phyloP scores from a whole-genome alignment of 1,284 basidiomycete genomes.

The Xerocomus amazonicus region DNA sequence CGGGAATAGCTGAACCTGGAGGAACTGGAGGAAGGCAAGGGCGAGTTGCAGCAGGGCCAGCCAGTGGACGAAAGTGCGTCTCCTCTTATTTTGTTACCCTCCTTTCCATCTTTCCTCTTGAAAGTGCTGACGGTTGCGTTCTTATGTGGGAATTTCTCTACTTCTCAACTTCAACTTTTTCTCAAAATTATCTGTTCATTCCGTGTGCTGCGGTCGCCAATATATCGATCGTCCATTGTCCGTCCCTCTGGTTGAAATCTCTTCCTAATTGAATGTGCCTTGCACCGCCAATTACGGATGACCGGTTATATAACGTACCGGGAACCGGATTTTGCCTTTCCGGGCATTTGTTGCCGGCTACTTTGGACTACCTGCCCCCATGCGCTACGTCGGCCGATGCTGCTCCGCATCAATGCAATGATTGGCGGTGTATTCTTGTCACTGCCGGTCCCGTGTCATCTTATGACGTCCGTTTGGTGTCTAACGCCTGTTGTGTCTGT shows the following conservation, averaged over 20 bases:
- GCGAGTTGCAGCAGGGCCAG: slow-evolving; percentile 9
- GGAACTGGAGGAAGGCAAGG: slow-evolving; percentile 12
- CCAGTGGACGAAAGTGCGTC: slow-evolving; percentile 30
- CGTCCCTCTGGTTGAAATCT: neutral
- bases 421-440: slow-evolving; percentile 15
- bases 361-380: slow-evolving; percentile 3
- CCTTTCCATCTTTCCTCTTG: neutral
- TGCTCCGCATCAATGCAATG: slow-evolving; percentile 5
- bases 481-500: neutral
- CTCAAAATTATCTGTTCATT: neutral
- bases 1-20: neutral
- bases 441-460: slow-evolving; percentile 6
- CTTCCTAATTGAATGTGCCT: too few species aligned
- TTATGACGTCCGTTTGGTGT: neutral
- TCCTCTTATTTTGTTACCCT: slow-evolving; percentile 1
- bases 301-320: slow-evolving; percentile 15
- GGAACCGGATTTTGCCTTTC: slow-evolving; percentile 8
- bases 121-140: slow-evolving; percentile 14
- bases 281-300: neutral
- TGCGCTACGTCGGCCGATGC: slow-evolving; percentile 1
- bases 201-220: neutral
- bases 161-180: neutral
- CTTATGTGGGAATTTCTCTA: neutral
- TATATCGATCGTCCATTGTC: neutral
- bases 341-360: slow-evolving; percentile 15